Base-by-base conservation (phyloP, 2,329 filamentous ascomycete genomes). In the Stagonosporopsis vannaccii region DNA sequence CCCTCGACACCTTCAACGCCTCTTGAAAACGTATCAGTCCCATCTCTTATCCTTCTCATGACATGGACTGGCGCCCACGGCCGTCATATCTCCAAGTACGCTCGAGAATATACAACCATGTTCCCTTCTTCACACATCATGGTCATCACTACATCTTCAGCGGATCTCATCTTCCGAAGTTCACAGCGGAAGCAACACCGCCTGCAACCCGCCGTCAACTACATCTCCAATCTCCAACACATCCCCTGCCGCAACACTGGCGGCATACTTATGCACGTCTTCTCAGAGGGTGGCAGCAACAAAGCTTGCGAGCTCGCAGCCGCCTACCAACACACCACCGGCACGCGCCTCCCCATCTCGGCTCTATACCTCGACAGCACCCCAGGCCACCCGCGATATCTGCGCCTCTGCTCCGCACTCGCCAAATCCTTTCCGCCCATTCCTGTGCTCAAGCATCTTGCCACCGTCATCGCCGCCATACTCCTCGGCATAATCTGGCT, bases 251-350 rank as follows among this genome's bases (percentile, higher is more conserved):
- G 45, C 33, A 56, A 59, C 26, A 30, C 40, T 11, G 37, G 39
- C n/a, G 42, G 58, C 22, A 64, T 69, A 15, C 47, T 68, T 13
- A 51, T 72, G 43, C 70, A 72, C 44, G 60, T 58, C 23, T 70
- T 71, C 48, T 73, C 70, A 1, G 69, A 71, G 55, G 70, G 70
- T 32, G 69, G 70, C 7, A 66, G 62, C 43, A 66, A 69, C 45
- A 71, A 73, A 46, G 62, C 65, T 3, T 65, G 62, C 35, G 66
- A 70, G 51, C 53, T 72, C 8, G 66, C 64, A 11, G 53, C 64
- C 36, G 64, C 60, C 25, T 67, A 71, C 51, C 51, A 51, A 20
- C 44, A 20, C 15, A 48, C 42, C 6, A 67, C 65, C 2, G 58
- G 61, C 13, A 54, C 41, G 11, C 41, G 61, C 5, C 51, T 73